Base-by-base conservation (phyloP, 176 grass and related monocot genomes). In the Juncus inflexus region DNA sequence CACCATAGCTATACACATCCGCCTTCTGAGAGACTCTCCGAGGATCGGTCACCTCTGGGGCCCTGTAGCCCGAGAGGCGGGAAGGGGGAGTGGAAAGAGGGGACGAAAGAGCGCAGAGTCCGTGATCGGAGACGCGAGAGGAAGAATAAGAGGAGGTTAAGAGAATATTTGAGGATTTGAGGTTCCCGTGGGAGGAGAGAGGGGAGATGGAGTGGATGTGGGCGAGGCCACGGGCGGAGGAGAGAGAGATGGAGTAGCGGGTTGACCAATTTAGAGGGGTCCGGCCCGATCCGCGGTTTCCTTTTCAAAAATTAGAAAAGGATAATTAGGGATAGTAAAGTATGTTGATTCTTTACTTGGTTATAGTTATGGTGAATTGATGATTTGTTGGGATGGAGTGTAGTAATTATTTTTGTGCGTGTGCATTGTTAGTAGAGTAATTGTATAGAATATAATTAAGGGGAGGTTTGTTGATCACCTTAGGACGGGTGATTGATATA, bases 141-240 rank as follows among this genome's bases (percentile, higher is more conserved):
- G 87, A 87, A 73, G 88, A 82, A 61, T 92, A 84, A 38, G 57
- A 77, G 70, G 89, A 91, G 70, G 94, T 89, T 70, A 97, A 87
- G 43, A 97, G 94, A 35, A 97, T 82, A 74, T 97, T 97, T 53
- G 94, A 97, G 15, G 94, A 97, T 75, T 97, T 97, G 74, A 97
- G 91, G 80, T 97, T 97, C 77, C 94, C 94, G 45, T 97, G 94
- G 11, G 94, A 97, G 77, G 85, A 75, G 51, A 82, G 78, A 1
- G 88, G 77, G 0, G 38, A 16, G 1, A 77, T 83, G 6, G 88
- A 87, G 81, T 97, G 94, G 77, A 97, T 97, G 94, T 89, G 70
- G 52, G 67, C 70, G 11, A 91, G 36, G 40, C 88, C 88, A 7
- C 64, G 77, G 19, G 94, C 94, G 9, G 85, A 77, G 63, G 94